Evolutionary conservation across 306 rosid genomes (phyloP), one percentile per base, ranked within the genome.

Genomic region (Vigna reflexopilosa): DNA sequence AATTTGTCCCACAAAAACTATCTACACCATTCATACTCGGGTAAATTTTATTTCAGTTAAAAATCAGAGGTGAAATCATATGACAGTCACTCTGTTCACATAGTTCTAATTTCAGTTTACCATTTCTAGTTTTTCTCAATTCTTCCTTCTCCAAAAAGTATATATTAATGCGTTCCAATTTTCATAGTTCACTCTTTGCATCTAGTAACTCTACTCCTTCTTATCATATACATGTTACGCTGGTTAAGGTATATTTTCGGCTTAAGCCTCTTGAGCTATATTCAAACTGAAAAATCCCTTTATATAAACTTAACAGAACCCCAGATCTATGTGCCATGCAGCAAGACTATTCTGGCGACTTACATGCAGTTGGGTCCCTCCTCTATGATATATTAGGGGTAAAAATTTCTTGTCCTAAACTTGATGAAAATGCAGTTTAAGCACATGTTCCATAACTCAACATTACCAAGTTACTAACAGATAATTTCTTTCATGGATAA

Each of bases 251-350:
- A 71, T 61, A 52, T 83, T 30, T 48, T 71, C 5, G 13, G 5
- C 58, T 71, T 32, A 6, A 28, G 19, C 30, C 44, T 61, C 22
- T 61, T 61, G 20, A 8, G 26, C 69, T 63, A 16, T 34, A 34
- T 36, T 63, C 26, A 3, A 58, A 47, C 69, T 77, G 58, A 74
- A 62, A 14, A 64, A 30, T 65, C 34, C 19, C 68, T 64, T 47
- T 58, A 34, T 40, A 77, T 65, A 12, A 66, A 76, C 44, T 56
- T 78, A 70, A 71, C 54, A 94, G 98, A 86, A 92, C 98, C 40
- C 98, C 95, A 34, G 91, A 90, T 87, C 51, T 94, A 57, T 84
- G 92, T 73, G 83, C 93, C 12, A 89, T 94, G 88, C 97, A 94
- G 85, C 97, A 89, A 83, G 98, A 92, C 80, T 63, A 15, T 67